These are phyloP conservation scores for Mycena amicta DNA, from an alignment of 768 basidiomycete genomes.

Conservation along the genomic window DNA sequence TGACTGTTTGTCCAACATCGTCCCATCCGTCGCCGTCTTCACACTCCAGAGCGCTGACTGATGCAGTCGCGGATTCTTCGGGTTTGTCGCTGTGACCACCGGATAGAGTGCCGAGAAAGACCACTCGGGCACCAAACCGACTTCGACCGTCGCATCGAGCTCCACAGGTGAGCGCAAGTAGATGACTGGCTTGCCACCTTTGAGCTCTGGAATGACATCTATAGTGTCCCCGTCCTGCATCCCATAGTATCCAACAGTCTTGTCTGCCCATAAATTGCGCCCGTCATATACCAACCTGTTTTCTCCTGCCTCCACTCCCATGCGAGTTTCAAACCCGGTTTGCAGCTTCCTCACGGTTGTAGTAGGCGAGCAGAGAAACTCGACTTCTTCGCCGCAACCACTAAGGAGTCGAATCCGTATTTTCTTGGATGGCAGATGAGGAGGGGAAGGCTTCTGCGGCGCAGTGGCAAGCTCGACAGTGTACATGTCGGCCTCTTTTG, in stretches of 20 bases:
- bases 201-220: background rate
- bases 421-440: background rate
- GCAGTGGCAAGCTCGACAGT: background rate
- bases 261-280: too few relatives aligned
- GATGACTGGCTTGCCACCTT: constrained; percentile 6
- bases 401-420: background rate
- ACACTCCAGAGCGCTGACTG: background rate
- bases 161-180: constrained; percentile 1
- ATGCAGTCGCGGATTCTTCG: background rate
- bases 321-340: background rate
- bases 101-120: constrained; percentile 2
- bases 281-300: too few relatives aligned
- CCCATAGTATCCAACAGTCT: background rate
- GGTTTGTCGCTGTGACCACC: background rate
- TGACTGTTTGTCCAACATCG: constrained; percentile 29
- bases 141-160: constrained; percentile 1
- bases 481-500: background rate
- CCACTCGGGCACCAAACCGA: constrained; percentile 1
- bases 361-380: background rate
- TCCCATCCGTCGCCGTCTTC: constrained; percentile 21
- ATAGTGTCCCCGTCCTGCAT: background rate
- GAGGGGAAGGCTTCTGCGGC: background rate
- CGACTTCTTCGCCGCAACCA: background rate
- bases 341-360: background rate
- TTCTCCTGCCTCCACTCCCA: background rate